A percentile compares a stretch with the other conserved stretches of the same genome.
Conservation (phyloP, 805 yeast species). For the Komagataella ulmi region DNA sequence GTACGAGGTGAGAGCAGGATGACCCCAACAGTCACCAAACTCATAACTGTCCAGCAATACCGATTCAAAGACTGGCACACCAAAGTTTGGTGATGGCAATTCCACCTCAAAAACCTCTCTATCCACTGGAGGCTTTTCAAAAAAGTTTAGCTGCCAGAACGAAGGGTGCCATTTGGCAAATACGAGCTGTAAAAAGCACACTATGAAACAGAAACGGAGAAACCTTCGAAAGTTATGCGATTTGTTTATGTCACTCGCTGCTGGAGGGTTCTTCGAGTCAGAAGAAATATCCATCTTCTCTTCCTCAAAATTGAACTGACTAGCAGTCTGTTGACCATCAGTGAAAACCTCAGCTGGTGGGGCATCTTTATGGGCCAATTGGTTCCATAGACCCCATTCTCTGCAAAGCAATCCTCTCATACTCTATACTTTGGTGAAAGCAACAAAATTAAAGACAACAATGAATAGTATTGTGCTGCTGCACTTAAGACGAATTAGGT, state of each 20-base stretch:
- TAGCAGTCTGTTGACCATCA: neutral
- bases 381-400: constrained; percentile 22
- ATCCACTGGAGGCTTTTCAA: neutral
- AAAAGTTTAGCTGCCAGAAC: neutral
- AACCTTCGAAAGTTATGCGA: neutral
- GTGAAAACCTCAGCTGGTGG: neutral
- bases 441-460: neutral
- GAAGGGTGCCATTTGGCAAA: neutral
- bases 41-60: constrained; percentile 24
- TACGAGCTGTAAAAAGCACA: neutral
- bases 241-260: neutral
- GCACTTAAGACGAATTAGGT: neutral
- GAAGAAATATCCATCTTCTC: neutral
- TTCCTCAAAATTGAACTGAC: neutral
- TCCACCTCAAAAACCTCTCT: constrained; percentile 19
- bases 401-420: constrained; percentile 17
- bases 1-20: constrained; percentile 29
- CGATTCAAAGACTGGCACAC: constrained; percentile 25
- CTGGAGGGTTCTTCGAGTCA: neutral
- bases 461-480: neutral
- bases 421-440: neutral
- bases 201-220: neutral
- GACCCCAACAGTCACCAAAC: constrained; percentile 52
- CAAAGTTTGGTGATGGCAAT: constrained; percentile 15
- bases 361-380: constrained; percentile 7